Conservation (phyloP, 805 yeast genomes). For the Candida oleophila region DNA sequence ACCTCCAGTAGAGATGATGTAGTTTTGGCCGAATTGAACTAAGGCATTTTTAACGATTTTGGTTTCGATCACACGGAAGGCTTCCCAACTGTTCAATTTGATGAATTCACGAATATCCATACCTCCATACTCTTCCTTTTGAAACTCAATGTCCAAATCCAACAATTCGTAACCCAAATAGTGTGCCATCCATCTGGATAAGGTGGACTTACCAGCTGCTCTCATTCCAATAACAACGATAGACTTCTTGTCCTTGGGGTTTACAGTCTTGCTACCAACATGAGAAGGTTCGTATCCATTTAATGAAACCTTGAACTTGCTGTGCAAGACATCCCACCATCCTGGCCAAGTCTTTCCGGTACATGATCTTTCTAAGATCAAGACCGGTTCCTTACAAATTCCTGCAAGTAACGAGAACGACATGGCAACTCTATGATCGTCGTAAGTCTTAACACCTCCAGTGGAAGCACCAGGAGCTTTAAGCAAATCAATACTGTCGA, state of each 20-base stretch:
- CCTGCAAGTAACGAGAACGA: slow-evolving; percentile 88
- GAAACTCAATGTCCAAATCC: slow-evolving; percentile 78
- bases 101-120: slow-evolving; percentile 58
- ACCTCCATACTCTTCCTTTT: slow-evolving; percentile 41
- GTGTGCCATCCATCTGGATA: slow-evolving; percentile 76
- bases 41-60: slow-evolving; percentile 53
- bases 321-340: slow-evolving; percentile 95
- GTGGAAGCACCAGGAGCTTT: slow-evolving; percentile 49
- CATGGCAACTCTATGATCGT: slow-evolving; percentile 98
- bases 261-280: slow-evolving; percentile 14
- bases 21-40: slow-evolving; percentile 39
- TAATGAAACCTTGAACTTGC: slow-evolving; percentile 59
- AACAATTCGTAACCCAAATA: slow-evolving; percentile 64
- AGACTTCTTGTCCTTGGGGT: slow-evolving; percentile 47
- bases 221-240: slow-evolving; percentile 93
- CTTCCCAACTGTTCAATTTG: slow-evolving; percentile 79
- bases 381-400: slow-evolving; percentile 58
- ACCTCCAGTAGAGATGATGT: slow-evolving; percentile 92
- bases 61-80: slow-evolving; percentile 69
- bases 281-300: slow-evolving; percentile 65
- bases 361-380: slow-evolving; percentile 82
- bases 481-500: slow-evolving; percentile 45
- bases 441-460: slow-evolving; percentile 74
- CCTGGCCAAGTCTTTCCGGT: slow-evolving; percentile 99
- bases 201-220: slow-evolving; percentile 93